Evolutionary conservation across 495 filamentous ascomycete genomes (phyloP).

Genomic region (Podospora anserina): DNA sequence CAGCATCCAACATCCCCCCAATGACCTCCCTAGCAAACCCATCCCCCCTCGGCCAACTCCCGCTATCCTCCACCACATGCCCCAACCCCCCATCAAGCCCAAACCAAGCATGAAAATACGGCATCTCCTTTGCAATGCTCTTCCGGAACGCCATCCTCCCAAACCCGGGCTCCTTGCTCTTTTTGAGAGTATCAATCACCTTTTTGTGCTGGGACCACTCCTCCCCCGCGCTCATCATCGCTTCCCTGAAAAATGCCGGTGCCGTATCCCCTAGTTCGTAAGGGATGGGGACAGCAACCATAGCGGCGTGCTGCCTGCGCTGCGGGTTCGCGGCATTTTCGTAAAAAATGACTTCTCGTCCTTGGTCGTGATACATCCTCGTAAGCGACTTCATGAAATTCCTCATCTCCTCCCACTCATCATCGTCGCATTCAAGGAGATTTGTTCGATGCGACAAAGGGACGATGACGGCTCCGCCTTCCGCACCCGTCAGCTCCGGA

Average conservation of each 20-base stretch:
- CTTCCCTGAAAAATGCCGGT: constrained; percentile 93
- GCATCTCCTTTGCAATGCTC: constrained; percentile 90
- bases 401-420: constrained; percentile 98
- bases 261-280: constrained; percentile 83
- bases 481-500: constrained; percentile 69
- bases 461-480: constrained; percentile 80
- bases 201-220: constrained; percentile 96
- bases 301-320: constrained; percentile 75
- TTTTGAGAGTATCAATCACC: constrained; percentile 80
- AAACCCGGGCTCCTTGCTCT: constrained; percentile 57
- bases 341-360: constrained; percentile 91
- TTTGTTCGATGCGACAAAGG: constrained; percentile 87
- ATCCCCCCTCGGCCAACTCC: constrained; percentile 88
- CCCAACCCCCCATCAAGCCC: constrained; percentile 86
- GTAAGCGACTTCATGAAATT: constrained; percentile 99
- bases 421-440: constrained; percentile 94
- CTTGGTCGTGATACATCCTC: constrained; percentile 87
- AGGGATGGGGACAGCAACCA: constrained; percentile 84
- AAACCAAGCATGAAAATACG: constrained; percentile 98
- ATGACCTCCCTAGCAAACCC: constrained; percentile 89
- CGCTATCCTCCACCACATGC: constrained; percentile 85
- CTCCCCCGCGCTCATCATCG: constrained; percentile 80
- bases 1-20: constrained; percentile 88
- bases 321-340: constrained; percentile 87
- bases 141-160: constrained; percentile 81